These are phyloP conservation scores for Fusarium torulosum DNA, from an alignment of 2,329 filamentous ascomycete genomes.

Conservation along the genomic window DNA sequence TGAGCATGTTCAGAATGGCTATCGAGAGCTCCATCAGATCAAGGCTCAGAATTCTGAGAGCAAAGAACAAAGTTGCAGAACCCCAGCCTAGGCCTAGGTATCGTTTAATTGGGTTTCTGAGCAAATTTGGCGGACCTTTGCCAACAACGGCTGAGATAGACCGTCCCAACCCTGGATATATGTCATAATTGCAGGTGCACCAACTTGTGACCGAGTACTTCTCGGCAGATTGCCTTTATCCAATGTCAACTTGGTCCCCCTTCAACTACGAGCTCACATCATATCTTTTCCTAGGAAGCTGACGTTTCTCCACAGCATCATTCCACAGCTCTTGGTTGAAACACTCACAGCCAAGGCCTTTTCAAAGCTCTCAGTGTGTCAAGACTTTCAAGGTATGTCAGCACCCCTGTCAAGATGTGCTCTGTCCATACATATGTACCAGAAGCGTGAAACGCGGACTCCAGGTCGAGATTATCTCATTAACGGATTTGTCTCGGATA, in stretches of 20 bases:
- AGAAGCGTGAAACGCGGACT: not conserved
- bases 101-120: no score
- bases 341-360: not conserved
- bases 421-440: not conserved
- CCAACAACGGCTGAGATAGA: not conserved
- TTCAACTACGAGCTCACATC: not conserved
- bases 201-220: not conserved
- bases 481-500: not conserved
- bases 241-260: constrained; percentile 1
- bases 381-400: constrained; percentile 2
- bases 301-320: not conserved
- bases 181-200: not conserved
- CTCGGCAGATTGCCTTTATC: not conserved
- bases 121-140: no score
- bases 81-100: no score
- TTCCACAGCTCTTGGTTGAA: not conserved
- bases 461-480: not conserved
- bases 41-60: no score
- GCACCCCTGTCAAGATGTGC: not conserved
- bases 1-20: not conserved
- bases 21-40: no score
- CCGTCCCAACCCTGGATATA: not conserved
- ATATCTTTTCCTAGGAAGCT: not conserved
- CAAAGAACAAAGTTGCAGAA: no score
- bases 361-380: not conserved